Evolutionary conservation across 441 rosid species (phyloP).

Genomic region (Arabidopsis lyrata): DNA sequence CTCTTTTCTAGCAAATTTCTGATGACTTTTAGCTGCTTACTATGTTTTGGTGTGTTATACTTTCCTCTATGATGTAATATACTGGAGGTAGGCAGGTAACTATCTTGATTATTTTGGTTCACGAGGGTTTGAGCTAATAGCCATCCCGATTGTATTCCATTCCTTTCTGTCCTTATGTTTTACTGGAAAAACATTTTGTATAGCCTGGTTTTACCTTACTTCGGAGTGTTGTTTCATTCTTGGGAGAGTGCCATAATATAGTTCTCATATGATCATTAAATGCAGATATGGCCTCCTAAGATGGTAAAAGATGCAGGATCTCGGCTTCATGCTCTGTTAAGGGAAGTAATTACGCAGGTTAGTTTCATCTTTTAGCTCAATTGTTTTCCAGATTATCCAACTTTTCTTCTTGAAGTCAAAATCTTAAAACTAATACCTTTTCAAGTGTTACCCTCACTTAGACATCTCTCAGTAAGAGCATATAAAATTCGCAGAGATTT

Average conservation of each 20-base stretch:
- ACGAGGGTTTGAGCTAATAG: not conserved
- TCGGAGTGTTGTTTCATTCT: constrained; percentile 3
- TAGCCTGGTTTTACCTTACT: constrained; percentile 25
- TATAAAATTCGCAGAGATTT: constrained; percentile 1
- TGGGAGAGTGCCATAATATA: constrained; percentile 23
- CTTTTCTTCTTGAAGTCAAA: constrained; percentile 11
- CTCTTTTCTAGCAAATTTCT: not conserved
- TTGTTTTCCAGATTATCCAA: not conserved
- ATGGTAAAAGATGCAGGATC: constrained; percentile 94
- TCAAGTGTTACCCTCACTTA: constrained; percentile 3
- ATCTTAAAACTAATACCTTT: not conserved
- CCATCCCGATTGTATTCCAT: constrained; percentile 4
- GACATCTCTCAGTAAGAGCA: constrained; percentile 12
- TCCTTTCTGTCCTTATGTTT: not conserved
- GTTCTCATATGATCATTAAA: constrained; percentile 32
- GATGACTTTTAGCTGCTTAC: constrained; percentile 27
- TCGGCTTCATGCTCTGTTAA: constrained; percentile 79
- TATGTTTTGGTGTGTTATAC: not conserved
- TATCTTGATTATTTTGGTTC: constrained; percentile 14
- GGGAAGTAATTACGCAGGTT: constrained; percentile 90
- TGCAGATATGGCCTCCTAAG: constrained; percentile 99
- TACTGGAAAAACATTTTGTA: not conserved
- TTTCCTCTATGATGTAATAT: constrained; percentile 8
- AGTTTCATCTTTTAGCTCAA: constrained; percentile 37
- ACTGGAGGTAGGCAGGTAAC: constrained; percentile 24